Base-by-base conservation (phyloP, 148 eudicot species). In the Talinum fruticosum region DNA sequence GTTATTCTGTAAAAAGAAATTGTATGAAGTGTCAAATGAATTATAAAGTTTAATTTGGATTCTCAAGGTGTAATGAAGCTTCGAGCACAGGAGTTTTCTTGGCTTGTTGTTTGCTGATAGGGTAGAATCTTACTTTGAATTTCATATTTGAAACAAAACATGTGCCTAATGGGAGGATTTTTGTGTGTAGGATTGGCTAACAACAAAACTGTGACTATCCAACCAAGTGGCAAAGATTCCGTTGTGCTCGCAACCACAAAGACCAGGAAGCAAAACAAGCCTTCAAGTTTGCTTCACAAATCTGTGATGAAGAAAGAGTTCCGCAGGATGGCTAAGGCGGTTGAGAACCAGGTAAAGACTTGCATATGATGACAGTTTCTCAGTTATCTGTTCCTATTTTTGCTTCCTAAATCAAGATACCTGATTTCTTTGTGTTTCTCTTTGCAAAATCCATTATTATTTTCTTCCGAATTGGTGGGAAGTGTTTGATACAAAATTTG, bases 241-340 rank as follows among this genome's bases (percentile, higher is more conserved):
- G 87, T 96, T 75, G 69, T 96, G 66, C 87, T 96, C 30, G 89
- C 97, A 1, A 96, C 99, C 19, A 75, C 97, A 14, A 96, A 89
- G 87, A 96, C 95, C 12, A 91, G 92, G 87, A 91, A 91, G 76
- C 99, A 96, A 84, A 86, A 75, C 83, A 93, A 89, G 79, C 99
- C 99, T 3, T 74, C 94, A 1, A 82, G 84, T 74, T 41, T 88
- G 34, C 86, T 84, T n/a, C 88, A 96, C 97, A 93, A 91, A 79
- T 90, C 92, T 61, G 75, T 88, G 68, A 86, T 96, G 99, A 93
- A 91, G 87, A 91, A 93, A 81, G 99, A 96, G 23, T 90, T 96
- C 82, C 54, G 79, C 75, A 87, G 93, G 54, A 93, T 91, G 97
- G 87, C 90, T 2, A 96, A 96, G 90, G 94, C 99, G 62, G 99